Evolutionary conservation across 805 yeast species (phyloP), one percentile per base, ranked within the genome.

Genomic region (Metschnikowia noctiluminum): DNA sequence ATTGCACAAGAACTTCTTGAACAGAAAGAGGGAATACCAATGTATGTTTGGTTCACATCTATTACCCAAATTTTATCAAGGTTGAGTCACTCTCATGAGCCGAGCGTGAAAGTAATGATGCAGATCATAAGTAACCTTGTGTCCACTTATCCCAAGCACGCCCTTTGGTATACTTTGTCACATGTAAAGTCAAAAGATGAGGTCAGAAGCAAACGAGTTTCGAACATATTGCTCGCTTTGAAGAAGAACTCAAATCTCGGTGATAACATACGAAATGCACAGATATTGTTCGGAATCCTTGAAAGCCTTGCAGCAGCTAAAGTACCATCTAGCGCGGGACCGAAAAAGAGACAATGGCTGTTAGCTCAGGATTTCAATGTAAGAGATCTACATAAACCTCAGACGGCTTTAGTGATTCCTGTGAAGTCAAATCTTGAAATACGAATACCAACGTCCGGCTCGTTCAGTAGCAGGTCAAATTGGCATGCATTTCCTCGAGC

Each of bases 21-120:
- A 26, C 73, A 79, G 6, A 60, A 75, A 8, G 68, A 45, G 56
- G 63, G 49, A 62, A 84, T 61, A 80, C 90, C 55, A 63, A 73
- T 35, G 3, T 70, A 70, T 50, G 71, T 66, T 65, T 89, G 97
- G 87, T 92, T 87, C 62, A 77, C 90, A 0, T 96, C 89, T 0
- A 70, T 92, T 16, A 87, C 97, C 0, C 98, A 94, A 62, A 63
- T 94, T 34, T 69, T 92, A 6, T 89, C 97, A 0, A 76, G 98
- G 57, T 74, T 91, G 49, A 71, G 80, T 1, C 94, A 88, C 58
- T 69, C 77, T 0, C 83, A 85, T 53, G 65, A 67, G 1, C 70
- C 73, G 0, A 82, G 94, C 0, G 78, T 76, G 28, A 75, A 73
- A 1, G 65, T 83, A 16, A 73, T 94, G 13, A 65, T 77, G 45